A percentile compares a stretch with the other conserved stretches of the same genome.
These are phyloP conservation scores for Amylostereum chailletii DNA, from an alignment of 1,284 basidiomycete genomes.

Conservation along the genomic window DNA sequence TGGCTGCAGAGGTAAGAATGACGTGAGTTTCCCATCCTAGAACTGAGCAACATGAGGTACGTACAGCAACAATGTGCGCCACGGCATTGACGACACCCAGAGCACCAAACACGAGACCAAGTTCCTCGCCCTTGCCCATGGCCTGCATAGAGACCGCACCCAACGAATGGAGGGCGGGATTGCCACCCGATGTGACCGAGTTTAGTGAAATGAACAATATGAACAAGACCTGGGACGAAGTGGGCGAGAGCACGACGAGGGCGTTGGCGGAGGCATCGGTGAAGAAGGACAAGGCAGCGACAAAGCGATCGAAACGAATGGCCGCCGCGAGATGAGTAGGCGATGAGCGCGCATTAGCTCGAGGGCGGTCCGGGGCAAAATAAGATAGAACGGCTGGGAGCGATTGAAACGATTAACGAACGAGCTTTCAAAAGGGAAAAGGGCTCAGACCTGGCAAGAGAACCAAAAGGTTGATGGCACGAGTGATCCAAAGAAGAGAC, in stretches of 20 bases:
- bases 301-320: slow-evolving; percentile 33
- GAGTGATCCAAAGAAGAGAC: slow-evolving; percentile 38
- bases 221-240: slow-evolving; percentile 34
- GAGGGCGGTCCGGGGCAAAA: slow-evolving; percentile 4
- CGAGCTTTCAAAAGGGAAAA: background rate
- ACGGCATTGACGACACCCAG: slow-evolving; percentile 39
- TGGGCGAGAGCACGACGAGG: slow-evolving; percentile 16
- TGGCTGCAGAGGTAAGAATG: slow-evolving; percentile 23
- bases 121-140: slow-evolving; percentile 32
- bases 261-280: slow-evolving; percentile 23
- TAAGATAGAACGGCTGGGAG: slow-evolving; percentile 12
- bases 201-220: slow-evolving; percentile 22
- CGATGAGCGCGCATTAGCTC: background rate
- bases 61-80: slow-evolving; percentile 39
- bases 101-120: slow-evolving; percentile 42
- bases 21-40: background rate
- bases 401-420: background rate
- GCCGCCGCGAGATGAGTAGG: slow-evolving; percentile 24
- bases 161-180: slow-evolving; percentile 39
- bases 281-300: slow-evolving; percentile 34
- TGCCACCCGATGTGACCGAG: slow-evolving; percentile 36
- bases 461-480: slow-evolving; percentile 38
- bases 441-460: slow-evolving; percentile 36
- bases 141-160: slow-evolving; percentile 39
- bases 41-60: slow-evolving; percentile 9